A percentile compares a stretch with the other conserved stretches of the same genome.
Evolutionary conservation across 2,329 filamentous ascomycete species (phyloP).

Genomic region (Aspergillus sp.): DNA sequence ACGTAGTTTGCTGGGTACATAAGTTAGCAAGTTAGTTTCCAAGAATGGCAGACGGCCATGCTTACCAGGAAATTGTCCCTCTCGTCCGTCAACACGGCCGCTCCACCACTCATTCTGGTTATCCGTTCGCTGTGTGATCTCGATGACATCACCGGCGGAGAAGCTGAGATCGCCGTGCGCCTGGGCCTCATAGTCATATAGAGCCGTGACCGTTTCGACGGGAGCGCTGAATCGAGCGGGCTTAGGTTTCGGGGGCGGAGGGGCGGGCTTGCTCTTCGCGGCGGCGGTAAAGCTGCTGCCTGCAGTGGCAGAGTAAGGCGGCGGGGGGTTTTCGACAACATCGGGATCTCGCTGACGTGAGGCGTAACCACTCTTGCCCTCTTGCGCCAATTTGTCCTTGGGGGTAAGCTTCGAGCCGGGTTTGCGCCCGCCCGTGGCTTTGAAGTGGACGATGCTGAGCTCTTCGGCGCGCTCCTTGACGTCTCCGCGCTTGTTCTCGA

Average conservation of each 20-base stretch:
- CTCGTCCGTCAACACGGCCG: constrained; percentile 73
- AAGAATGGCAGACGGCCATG: constrained; percentile 6
- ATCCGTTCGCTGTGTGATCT: constrained; percentile 77
- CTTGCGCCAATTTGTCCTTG: constrained; percentile 40
- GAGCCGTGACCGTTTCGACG: constrained; percentile 78
- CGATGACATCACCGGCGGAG: constrained; percentile 81
- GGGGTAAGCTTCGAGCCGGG: constrained; percentile 34
- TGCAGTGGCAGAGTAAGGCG: constrained; percentile 64
- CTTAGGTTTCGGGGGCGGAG: constrained; percentile 77
- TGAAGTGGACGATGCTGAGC: constrained; percentile 85
- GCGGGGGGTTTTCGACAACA: constrained; percentile 63
- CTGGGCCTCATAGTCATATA: constrained; percentile 96
- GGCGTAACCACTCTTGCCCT: constrained; percentile 37
- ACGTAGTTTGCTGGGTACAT: constrained; percentile 40
- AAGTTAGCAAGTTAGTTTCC: constrained; percentile 13
- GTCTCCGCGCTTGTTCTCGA: constrained; percentile 83
- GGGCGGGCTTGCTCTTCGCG: constrained; percentile 68
- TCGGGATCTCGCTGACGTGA: constrained; percentile 44
- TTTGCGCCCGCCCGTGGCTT: constrained; percentile 69
- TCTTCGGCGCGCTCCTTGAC: constrained; percentile 85
- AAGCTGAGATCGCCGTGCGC: constrained; percentile 94
- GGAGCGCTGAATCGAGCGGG: constrained; percentile 71
- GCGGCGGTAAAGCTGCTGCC: constrained; percentile 51
- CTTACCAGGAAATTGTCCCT: constrained; percentile 94
- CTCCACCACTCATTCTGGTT: constrained; percentile 99